A percentile compares a stretch with the other conserved stretches of the same genome.
These are phyloP conservation scores for Periconia macrospinosa DNA, from an alignment of 2,329 filamentous ascomycete genomes.

Conservation along the genomic window DNA sequence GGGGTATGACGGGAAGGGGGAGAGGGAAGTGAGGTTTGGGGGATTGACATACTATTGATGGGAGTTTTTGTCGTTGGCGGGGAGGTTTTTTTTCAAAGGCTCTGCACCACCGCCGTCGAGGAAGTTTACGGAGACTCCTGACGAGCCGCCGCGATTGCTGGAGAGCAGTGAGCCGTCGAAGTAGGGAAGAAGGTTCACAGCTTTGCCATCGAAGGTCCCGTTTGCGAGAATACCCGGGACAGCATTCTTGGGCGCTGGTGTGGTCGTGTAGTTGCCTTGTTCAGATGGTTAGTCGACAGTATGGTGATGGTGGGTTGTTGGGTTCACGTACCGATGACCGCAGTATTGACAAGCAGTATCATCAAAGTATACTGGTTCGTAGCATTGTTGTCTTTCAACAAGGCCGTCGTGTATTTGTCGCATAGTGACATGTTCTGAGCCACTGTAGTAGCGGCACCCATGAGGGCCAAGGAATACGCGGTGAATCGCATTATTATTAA, in stretches of 20 bases:
- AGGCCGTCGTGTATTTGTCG: conserved; percentile 65
- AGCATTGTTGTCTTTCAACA: conserved; percentile 62
- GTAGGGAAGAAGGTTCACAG: conserved; percentile 62
- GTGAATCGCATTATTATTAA: neutral
- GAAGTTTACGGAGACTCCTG: conserved; percentile 59
- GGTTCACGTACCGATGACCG: conserved; percentile 55
- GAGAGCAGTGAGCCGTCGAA: conserved; percentile 60
- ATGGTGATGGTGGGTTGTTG: too few species aligned
- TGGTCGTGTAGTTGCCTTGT: conserved; percentile 54
- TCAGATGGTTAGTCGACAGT: neutral
- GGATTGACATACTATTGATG: conserved; percentile 57
- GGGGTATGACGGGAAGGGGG: neutral
- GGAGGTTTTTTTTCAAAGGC: conserved; percentile 59
- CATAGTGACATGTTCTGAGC: conserved; percentile 53
- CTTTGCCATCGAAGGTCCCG: conserved; percentile 52
- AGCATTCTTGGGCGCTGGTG: conserved; percentile 52
- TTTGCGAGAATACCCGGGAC: conserved; percentile 62
- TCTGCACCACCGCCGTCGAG: conserved; percentile 62
- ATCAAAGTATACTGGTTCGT: conserved; percentile 60
- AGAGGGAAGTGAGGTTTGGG: neutral
- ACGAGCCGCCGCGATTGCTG: conserved; percentile 54
- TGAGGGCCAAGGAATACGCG: neutral
- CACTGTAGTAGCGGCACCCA: conserved; percentile 4
- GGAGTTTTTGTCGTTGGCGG: conserved; percentile 54
- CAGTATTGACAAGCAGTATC: conserved; percentile 63